These are phyloP conservation scores for Auriscalpium vulgare DNA, from an alignment of 768 basidiomycete genomes.

Conservation along the genomic window DNA sequence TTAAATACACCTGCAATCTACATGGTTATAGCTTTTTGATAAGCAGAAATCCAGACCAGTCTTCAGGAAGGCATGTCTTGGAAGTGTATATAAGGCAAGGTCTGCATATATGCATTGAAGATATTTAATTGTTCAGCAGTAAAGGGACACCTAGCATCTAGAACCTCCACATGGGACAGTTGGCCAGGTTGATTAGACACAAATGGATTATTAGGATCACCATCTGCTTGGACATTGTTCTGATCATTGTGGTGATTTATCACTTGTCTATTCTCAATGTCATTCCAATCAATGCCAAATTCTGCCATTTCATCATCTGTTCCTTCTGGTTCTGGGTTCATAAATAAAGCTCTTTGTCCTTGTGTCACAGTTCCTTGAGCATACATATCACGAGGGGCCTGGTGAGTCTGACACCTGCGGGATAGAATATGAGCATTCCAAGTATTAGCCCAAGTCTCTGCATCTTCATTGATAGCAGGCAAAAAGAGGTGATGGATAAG, in stretches of 20 bases:
- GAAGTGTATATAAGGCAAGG: too few relatives aligned
- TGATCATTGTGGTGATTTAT: too few relatives aligned
- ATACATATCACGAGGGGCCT: constrained; percentile 15
- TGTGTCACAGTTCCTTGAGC: constrained; percentile 7
- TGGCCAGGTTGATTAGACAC: too few relatives aligned
- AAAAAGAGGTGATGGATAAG: neutral
- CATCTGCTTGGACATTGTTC: too few relatives aligned
- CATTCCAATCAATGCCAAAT: constrained; percentile 8
- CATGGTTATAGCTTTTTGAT: neutral
- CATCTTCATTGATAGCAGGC: constrained; percentile 13
- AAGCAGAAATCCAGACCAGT: neutral
- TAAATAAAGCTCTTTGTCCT: neutral
- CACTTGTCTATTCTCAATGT: neutral
- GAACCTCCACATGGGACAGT: too few relatives aligned
- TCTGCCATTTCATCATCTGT: constrained; percentile 1
- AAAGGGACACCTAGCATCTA: too few relatives aligned
- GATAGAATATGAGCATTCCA: constrained; percentile 20
- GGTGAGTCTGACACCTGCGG: constrained; percentile 10
- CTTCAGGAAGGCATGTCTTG: too few relatives aligned
- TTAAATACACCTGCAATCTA: neutral
- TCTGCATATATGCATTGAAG: too few relatives aligned
- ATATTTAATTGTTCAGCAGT: too few relatives aligned
- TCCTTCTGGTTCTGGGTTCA: neutral
- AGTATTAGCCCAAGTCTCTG: constrained; percentile 1
- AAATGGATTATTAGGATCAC: too few relatives aligned